Evolutionary conservation across 768 basidiomycete species (phyloP).

Genomic region (Candolleomyces aberdarensis): DNA sequence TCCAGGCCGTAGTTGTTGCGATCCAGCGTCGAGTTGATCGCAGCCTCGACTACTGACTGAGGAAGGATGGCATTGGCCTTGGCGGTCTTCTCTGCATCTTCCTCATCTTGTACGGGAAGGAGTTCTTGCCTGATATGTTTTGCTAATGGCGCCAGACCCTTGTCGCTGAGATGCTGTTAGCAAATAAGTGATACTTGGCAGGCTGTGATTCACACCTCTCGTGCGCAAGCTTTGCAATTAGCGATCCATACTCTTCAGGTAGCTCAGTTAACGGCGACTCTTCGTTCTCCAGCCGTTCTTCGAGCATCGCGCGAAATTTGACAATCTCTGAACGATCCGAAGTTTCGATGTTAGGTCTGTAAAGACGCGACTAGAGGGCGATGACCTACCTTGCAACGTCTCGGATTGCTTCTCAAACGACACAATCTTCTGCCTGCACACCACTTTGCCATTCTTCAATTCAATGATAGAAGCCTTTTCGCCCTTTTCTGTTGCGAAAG

Average conservation of each 20-base stretch:
- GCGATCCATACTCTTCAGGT: constrained; percentile 65
- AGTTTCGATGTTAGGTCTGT: constrained; percentile 10
- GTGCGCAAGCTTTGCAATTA: constrained; percentile 80
- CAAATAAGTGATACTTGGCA: not conserved
- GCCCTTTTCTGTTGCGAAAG: constrained; percentile 28
- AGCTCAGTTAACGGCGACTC: constrained; percentile 53
- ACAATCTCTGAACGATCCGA: constrained; percentile 56
- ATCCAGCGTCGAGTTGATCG: constrained; percentile 58
- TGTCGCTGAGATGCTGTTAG: constrained; percentile 53
- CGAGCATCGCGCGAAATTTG: constrained; percentile 70
- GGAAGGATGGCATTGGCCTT: constrained; percentile 39
- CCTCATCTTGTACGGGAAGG: constrained; percentile 59
- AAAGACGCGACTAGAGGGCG: not conserved
- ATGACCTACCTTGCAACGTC: constrained; percentile 68
- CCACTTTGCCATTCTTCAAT: constrained; percentile 72
- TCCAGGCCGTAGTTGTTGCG: constrained; percentile 85
- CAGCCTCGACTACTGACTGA: constrained; percentile 56
- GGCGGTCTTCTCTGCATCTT: constrained; percentile 35
- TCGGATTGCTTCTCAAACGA: constrained; percentile 79
- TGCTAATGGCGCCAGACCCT: constrained; percentile 55
- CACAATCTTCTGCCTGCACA: constrained; percentile 71
- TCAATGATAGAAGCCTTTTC: constrained; percentile 51
- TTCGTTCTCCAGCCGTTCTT: constrained; percentile 44
- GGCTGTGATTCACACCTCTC: constrained; percentile 62
- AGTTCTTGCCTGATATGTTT: constrained; percentile 71